A percentile compares a stretch with the other conserved stretches of the same genome.
phyloP scores from a whole-genome alignment of 306 rosid species.

The Lathyrus oleraceus region DNA sequence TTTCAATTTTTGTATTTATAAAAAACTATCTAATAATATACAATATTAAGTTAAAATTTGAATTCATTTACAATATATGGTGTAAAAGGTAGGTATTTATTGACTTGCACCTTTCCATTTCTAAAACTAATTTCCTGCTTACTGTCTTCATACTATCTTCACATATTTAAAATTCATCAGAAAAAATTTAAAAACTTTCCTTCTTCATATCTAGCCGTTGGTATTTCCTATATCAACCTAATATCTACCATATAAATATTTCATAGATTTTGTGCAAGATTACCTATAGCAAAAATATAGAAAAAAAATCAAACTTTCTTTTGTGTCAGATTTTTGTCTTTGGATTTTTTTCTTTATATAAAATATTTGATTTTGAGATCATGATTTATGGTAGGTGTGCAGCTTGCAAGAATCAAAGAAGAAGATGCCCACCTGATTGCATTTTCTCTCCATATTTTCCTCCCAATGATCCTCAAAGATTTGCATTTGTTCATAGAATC shows the following conservation, averaged over 20 bases:
- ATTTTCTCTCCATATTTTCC: conserved; percentile 73
- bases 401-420: conserved; percentile 76
- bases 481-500: conserved; percentile 65
- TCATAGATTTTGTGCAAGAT: conserved; percentile 34
- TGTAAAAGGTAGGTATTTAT: too few species aligned
- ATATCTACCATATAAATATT: neutral
- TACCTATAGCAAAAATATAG: conserved; percentile 18
- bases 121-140: too few species aligned
- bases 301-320: conserved; percentile 33
- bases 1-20: too few species aligned
- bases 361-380: conserved; percentile 28
- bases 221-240: neutral
- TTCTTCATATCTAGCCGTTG: neutral
- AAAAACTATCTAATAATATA: too few species aligned
- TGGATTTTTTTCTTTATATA: conserved; percentile 27
- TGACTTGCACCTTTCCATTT: too few species aligned
- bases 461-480: conserved; percentile 69
- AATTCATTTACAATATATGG: too few species aligned
- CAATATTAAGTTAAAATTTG: too few species aligned
- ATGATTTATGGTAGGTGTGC: conserved; percentile 56
- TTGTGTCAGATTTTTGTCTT: neutral
- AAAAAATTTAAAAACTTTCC: neutral
- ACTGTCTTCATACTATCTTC: neutral
- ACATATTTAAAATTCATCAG: neutral
- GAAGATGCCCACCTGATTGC: conserved; percentile 69